A percentile compares a stretch with the other conserved stretches of the same genome.
Conservation (phyloP, 2,329 filamentous ascomycete species). For the Sporothrix pseudoabietina region DNA sequence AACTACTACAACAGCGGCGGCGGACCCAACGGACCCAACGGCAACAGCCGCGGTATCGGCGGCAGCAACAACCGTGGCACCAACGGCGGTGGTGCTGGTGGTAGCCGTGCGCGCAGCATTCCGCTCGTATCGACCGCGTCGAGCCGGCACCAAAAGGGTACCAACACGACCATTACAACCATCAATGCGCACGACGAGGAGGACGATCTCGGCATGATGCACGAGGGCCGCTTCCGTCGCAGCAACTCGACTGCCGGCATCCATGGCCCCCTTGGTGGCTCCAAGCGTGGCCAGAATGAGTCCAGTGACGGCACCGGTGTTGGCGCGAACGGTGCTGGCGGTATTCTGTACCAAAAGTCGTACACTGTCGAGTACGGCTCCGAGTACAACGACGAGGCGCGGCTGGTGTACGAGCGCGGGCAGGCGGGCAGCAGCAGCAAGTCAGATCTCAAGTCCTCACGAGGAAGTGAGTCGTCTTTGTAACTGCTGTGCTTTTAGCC, state of each 20-base stretch:
- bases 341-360: slow-evolving; percentile 33
- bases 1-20: slow-evolving; percentile 19
- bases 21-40: background rate
- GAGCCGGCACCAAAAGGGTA: slow-evolving; percentile 23
- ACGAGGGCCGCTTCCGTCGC: slow-evolving; percentile 8
- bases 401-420: slow-evolving; percentile 27
- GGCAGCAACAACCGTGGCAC: background rate
- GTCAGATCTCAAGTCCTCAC: slow-evolving; percentile 25
- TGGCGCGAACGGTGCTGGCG: background rate
- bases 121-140: slow-evolving; percentile 26
- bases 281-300: background rate
- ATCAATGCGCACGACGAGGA: slow-evolving; percentile 18
- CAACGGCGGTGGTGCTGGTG: background rate
- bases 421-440: slow-evolving; percentile 22
- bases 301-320: background rate
- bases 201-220: slow-evolving; percentile 13
- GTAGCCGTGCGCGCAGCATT: slow-evolving; percentile 26
- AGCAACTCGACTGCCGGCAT: background rate
- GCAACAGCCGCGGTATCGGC: background rate
- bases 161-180: slow-evolving; percentile 28
- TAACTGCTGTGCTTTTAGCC: background rate
- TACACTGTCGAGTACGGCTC: slow-evolving; percentile 34
- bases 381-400: slow-evolving; percentile 32
- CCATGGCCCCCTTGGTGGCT: background rate
- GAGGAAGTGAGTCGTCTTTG: slow-evolving; percentile 29